Base-by-base conservation (phyloP, 495 filamentous ascomycete genomes). In the Penicillium ucsense region DNA sequence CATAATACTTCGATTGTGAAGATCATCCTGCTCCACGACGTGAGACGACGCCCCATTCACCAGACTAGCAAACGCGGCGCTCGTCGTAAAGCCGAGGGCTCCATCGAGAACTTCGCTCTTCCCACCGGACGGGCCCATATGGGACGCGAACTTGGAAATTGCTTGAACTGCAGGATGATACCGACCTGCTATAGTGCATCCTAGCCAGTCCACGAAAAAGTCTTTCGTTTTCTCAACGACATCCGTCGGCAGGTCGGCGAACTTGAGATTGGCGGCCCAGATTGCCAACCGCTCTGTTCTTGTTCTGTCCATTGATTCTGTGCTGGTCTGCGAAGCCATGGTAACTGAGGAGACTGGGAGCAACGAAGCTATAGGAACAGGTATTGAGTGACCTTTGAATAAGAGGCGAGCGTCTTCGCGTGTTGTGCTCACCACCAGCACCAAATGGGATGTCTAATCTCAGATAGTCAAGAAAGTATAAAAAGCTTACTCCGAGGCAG, bases 1-100 rank as follows among this genome's bases (percentile, higher is more conserved):
- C 58, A 61, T 62, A 33, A 67, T 67, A 47, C 64, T 67, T 7
- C 61, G 47, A 49, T 65, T 67, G 45, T 67, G 64, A 39, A 67
- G 55, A 52, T 67, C 64, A 56, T 67, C 64, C 39, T 67, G 64
- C 45, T 67, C 64, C 9, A 67, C 64, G 0, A 67, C 64, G 56
- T 67, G 64, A 2, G 62, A 60, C 8, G 64, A 50, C 30, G 60
- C 64, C n/a, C 53, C 64, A 43, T 67, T 67, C 3, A 67, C 49
- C 38, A 67, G 32, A 48, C 56, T 59, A 30, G 64, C 64, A 53
- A 67, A 67, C 29, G 62, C 64, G 0, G 64, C 54, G 31, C 55
- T 64, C 6, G 53, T 64, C 0, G 48, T 54, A 27, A 58, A 49
- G 6, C 32, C 47, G 32, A 60, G 42, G 4, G 52, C 42, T 4